phyloP scores from a whole-genome alignment of 352 stramenopile genomes.

The Phytophthora foliorum region DNA sequence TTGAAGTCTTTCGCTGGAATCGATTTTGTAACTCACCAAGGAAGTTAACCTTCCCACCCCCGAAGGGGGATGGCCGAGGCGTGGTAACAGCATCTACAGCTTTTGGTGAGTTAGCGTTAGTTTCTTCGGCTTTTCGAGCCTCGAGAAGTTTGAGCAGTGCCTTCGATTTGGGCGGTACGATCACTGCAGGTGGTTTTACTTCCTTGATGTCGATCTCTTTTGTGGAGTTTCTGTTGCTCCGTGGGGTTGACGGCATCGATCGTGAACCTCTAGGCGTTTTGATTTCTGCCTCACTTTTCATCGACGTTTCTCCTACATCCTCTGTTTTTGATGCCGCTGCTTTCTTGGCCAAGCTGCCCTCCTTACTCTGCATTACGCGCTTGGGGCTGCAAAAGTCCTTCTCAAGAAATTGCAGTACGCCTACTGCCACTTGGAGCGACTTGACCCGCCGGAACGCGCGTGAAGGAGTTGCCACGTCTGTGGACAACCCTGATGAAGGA shows the following conservation, averaged over 20 bases:
- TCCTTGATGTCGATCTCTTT: slow-evolving; percentile 3
- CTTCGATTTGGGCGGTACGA: slow-evolving; percentile 60
- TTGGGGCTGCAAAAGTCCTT: slow-evolving; percentile 76
- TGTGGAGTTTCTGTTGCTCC: slow-evolving; percentile 1
- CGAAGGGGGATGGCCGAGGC: slow-evolving; percentile 29
- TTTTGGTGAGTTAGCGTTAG: slow-evolving; percentile 8
- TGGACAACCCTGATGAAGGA: neutral
- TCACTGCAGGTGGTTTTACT: slow-evolving; percentile 10
- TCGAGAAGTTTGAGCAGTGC: slow-evolving; percentile 59
- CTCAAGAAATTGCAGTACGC: slow-evolving; percentile 74
- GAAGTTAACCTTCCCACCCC: slow-evolving; percentile 38
- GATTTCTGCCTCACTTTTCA: neutral
- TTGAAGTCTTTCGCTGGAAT: slow-evolving; percentile 23
- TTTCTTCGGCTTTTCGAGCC: slow-evolving; percentile 32
- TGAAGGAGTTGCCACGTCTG: slow-evolving; percentile 6
- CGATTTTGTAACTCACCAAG: slow-evolving; percentile 53
- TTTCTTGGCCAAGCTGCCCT: slow-evolving; percentile 10
- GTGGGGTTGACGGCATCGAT: slow-evolving; percentile 11
- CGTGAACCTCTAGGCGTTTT: slow-evolving; percentile 17
- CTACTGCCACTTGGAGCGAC: slow-evolving; percentile 64
- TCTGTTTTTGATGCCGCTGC: neutral
- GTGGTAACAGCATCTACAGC: neutral
- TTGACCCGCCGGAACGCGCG: slow-evolving; percentile 54
- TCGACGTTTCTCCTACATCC: neutral
- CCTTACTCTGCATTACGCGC: slow-evolving; percentile 30